Evolutionary conservation across 2,329 filamentous ascomycete species (phyloP).

Genomic region (Colletotrichum sp.): DNA sequence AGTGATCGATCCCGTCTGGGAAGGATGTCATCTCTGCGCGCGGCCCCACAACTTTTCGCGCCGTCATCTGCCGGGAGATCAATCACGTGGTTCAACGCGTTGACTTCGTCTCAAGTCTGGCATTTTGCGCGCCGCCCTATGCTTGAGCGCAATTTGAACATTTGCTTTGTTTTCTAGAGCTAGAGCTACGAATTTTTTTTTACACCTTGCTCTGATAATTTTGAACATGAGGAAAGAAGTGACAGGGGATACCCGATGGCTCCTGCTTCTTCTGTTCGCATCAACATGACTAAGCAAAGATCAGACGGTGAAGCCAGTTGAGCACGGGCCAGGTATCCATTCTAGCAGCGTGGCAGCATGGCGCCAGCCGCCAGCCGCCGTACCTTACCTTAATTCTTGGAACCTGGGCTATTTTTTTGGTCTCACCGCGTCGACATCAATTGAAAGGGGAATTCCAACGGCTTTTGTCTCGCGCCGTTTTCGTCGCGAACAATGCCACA

Average conservation of each 20-base stretch:
- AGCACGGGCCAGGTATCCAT: background rate
- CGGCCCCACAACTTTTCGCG: slow-evolving; percentile 4
- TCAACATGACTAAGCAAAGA: background rate
- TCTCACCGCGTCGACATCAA: slow-evolving; percentile 2
- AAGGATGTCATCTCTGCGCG: slow-evolving; percentile 15
- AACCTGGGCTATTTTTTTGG: background rate
- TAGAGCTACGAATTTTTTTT: background rate
- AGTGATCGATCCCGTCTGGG: slow-evolving; percentile 8
- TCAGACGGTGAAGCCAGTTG: background rate
- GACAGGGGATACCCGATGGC: background rate
- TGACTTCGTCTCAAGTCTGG: background rate
- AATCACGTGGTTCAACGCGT: background rate
- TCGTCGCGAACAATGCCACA: slow-evolving; percentile 6
- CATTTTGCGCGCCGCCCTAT: background rate
- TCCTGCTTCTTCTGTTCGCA: background rate
- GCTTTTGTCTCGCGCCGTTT: slow-evolving; percentile 1
- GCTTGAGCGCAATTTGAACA: background rate
- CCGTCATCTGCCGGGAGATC: slow-evolving; percentile 10
- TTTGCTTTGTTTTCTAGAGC: background rate
- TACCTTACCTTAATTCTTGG: background rate
- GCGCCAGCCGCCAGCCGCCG: background rate
- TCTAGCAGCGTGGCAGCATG: background rate
- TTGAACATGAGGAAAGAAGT: background rate
- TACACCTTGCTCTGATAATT: background rate
- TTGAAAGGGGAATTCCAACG: background rate